These are phyloP conservation scores for Fraxinus angustifolia DNA, from an alignment of 305 asterid genomes.

Conservation along the genomic window DNA sequence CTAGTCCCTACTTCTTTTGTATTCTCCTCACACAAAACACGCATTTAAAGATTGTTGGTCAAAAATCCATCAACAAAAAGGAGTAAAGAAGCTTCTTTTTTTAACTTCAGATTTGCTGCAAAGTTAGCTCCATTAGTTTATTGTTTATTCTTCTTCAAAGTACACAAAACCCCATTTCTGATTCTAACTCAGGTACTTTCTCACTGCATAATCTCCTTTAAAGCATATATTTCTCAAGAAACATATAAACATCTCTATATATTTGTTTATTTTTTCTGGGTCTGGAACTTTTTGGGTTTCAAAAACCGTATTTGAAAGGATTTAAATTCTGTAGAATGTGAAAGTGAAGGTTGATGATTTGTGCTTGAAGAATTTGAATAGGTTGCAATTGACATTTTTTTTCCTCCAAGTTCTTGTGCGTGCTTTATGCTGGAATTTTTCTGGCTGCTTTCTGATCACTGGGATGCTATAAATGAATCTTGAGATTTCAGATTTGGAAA, in stretches of 20 bases:
- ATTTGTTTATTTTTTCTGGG: background rate
- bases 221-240: background rate
- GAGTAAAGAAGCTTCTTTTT: conserved; percentile 30
- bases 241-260: background rate
- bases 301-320: conserved; percentile 8
- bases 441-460: background rate
- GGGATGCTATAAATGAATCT: background rate
- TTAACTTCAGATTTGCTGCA: conserved; percentile 33
- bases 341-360: background rate
- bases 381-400: background rate
- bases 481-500: conserved; percentile 12
- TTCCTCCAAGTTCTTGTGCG: background rate
- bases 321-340: conserved; percentile 2
- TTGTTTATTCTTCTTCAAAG: background rate
- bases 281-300: conserved; percentile 6
- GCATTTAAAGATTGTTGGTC: background rate
- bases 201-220: conserved; percentile 9
- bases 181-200: conserved; percentile 11
- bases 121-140: background rate
- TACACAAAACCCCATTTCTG: conserved; percentile 21
- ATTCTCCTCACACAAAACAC: background rate
- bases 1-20: background rate
- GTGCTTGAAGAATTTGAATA: background rate
- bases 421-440: conserved; percentile 18
- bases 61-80: background rate